phyloP scores from a whole-genome alignment of 75 land plant genomes.

The Azolla pinnata region DNA sequence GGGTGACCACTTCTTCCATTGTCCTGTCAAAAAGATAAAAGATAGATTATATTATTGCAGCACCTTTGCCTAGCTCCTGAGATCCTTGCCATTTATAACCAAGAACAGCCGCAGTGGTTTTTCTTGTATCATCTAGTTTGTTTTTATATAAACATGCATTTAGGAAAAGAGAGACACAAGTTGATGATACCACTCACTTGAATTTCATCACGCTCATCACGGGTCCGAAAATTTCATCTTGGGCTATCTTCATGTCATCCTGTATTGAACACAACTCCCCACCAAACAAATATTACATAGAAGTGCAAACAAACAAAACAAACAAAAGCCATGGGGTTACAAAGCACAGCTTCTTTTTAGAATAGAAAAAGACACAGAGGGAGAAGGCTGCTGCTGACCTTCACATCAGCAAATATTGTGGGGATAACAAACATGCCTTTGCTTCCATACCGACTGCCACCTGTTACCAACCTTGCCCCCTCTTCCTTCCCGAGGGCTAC shows the following conservation, averaged over 20 bases:
- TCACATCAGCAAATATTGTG: slow-evolving; percentile 75
- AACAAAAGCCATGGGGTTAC: background rate
- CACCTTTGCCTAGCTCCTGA: too few relatives aligned
- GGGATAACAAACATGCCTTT: slow-evolving; percentile 87
- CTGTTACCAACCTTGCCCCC: slow-evolving; percentile 70
- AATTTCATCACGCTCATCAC: slow-evolving; percentile 71
- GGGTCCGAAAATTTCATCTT: slow-evolving; percentile 87
- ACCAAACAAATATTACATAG: background rate
- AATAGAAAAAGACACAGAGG: background rate
- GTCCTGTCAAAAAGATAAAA: slow-evolving; percentile 25
- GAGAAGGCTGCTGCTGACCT: slow-evolving; percentile 27
- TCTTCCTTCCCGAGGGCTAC: slow-evolving; percentile 63
- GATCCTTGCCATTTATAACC: too few relatives aligned
- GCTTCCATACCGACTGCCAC: slow-evolving; percentile 49
- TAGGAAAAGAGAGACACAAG: background rate
- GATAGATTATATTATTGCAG: background rate
- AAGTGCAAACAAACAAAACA: background rate
- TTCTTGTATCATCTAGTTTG: too few relatives aligned
- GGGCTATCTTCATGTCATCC: slow-evolving; percentile 61
- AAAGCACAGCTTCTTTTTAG: background rate
- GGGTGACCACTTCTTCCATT: slow-evolving; percentile 51
- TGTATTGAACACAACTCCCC: slow-evolving; percentile 6
- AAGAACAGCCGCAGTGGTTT: too few relatives aligned
- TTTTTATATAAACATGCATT: too few relatives aligned
- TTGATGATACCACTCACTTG: slow-evolving; percentile 39